Percentiles rank a stretch among this genome's conserved stretches.
These are phyloP conservation scores for Euryodendron excelsum DNA, from an alignment of 148 eudicot species.

Conservation along the genomic window DNA sequence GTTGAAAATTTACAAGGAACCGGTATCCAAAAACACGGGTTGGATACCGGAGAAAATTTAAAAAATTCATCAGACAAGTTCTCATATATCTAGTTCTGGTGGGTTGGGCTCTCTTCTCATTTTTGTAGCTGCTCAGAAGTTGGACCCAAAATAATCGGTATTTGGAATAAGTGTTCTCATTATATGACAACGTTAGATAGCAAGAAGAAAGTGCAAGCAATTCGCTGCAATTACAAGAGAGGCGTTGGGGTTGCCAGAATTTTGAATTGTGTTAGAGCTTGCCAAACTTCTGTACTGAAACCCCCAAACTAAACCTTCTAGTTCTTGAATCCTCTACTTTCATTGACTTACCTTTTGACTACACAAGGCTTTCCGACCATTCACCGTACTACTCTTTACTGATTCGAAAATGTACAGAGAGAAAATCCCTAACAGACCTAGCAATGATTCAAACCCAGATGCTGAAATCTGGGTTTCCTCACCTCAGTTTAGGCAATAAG, in stretches of 20 bases:
- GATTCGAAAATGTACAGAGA: conserved; percentile 24
- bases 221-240: neutral
- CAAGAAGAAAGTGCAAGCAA: neutral
- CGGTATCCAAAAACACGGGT: too few species aligned
- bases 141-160: too few species aligned
- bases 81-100: too few species aligned
- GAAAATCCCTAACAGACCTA: conserved; percentile 19
- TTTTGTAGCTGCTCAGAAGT: too few species aligned
- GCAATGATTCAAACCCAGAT: conserved; percentile 30
- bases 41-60: too few species aligned
- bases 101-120: too few species aligned
- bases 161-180: too few species aligned
- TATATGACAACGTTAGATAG: neutral
- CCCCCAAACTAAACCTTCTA: conserved; percentile 11
- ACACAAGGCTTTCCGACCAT: conserved; percentile 13
- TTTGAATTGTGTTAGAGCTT: neutral
- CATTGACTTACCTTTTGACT: neutral
- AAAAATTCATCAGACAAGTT: too few species aligned
- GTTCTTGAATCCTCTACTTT: neutral
- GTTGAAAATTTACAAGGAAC: too few species aligned
- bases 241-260: neutral
- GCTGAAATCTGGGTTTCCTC: conserved; percentile 28
- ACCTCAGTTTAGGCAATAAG: conserved; percentile 27
- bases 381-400: conserved; percentile 18
- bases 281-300: neutral